Conservation (phyloP, 2,329 filamentous ascomycete species). For the Xylariales sp. region DNA sequence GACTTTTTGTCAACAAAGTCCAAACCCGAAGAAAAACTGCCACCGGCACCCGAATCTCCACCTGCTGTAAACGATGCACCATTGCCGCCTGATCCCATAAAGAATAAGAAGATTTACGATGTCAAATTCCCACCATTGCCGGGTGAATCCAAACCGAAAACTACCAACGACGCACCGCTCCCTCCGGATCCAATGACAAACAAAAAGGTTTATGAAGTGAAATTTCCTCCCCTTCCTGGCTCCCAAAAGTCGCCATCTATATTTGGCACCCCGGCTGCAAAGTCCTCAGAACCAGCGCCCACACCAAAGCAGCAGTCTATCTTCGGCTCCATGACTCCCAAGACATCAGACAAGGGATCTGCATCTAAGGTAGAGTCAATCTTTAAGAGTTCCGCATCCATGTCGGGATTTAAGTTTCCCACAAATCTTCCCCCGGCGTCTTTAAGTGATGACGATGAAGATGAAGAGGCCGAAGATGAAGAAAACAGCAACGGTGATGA, state of each 20-base stretch:
- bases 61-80: slow-evolving; percentile 27
- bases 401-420: slow-evolving; percentile 24
- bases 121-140: slow-evolving; percentile 20
- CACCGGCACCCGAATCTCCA: slow-evolving; percentile 14
- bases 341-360: too few relatives aligned
- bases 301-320: neutral
- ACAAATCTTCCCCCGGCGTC: slow-evolving; percentile 23
- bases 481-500: slow-evolving; percentile 35
- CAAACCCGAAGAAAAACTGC: slow-evolving; percentile 8
- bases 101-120: slow-evolving; percentile 26
- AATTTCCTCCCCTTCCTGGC: slow-evolving; percentile 15
- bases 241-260: slow-evolving; percentile 14
- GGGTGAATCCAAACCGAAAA: slow-evolving; percentile 13
- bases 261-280: slow-evolving; percentile 8
- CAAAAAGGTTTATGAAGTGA: slow-evolving; percentile 23
- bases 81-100: slow-evolving; percentile 38
- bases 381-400: slow-evolving; percentile 4
- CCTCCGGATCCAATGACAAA: slow-evolving; percentile 33
- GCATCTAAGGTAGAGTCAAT: slow-evolving; percentile 3
- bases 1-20: slow-evolving; percentile 23
- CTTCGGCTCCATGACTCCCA: neutral
- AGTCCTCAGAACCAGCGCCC: neutral
- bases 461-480: slow-evolving; percentile 34
- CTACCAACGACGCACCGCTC: slow-evolving; percentile 29
- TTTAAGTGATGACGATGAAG: slow-evolving; percentile 33